phyloP scores from a whole-genome alignment of 768 basidiomycete species.

The Amanita molliuscula region DNA sequence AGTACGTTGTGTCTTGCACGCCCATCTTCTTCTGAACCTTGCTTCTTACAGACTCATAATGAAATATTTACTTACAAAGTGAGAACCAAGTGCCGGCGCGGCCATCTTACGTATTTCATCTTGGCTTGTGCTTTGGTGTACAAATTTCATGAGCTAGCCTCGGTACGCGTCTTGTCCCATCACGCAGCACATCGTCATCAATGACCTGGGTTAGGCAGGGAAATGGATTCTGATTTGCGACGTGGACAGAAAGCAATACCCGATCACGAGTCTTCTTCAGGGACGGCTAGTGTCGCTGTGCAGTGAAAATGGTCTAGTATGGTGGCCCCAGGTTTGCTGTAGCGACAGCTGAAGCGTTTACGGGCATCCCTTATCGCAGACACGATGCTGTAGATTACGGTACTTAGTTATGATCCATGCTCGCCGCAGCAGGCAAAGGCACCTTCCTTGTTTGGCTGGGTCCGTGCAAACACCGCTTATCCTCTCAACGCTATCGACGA shows the following conservation, averaged over 20 bases:
- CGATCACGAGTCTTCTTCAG: neutral
- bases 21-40: neutral
- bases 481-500: neutral
- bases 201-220: neutral
- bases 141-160: neutral
- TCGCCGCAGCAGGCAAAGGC: neutral
- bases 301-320: neutral
- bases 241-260: neutral
- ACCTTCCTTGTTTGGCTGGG: constrained; percentile 1
- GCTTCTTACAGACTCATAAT: no score
- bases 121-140: neutral
- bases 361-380: neutral
- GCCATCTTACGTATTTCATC: neutral
- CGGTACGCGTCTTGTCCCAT: neutral
- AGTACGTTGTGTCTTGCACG: neutral
- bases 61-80: no score
- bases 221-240: neutral
- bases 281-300: neutral
- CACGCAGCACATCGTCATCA: neutral
- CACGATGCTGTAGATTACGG: neutral
- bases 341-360: neutral
- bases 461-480: neutral
- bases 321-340: neutral
- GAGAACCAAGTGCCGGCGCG: neutral
- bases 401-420: neutral